Percentiles rank a stretch among this genome's conserved stretches.
Evolutionary conservation across 257 asterid species (phyloP).

Genomic region (Fraxinus excelsior): DNA sequence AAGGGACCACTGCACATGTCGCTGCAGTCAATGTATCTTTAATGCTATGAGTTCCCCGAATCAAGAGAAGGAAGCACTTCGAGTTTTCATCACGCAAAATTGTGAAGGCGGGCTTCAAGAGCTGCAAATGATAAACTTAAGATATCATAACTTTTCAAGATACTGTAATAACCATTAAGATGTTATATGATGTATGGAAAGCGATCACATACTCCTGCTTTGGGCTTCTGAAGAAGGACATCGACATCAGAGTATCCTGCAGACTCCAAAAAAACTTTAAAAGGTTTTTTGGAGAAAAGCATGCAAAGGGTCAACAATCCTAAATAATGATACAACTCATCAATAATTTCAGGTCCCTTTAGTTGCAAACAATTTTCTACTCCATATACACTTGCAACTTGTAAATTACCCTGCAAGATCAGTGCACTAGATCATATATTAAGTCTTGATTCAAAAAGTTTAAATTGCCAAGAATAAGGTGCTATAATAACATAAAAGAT

Average conservation of each 20-base stretch:
- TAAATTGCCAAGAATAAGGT: background rate
- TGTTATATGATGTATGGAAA: background rate
- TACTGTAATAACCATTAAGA: conserved; percentile 1
- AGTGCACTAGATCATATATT: conserved; percentile 10
- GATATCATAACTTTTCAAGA: conserved; percentile 19
- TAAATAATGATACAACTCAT: conserved; percentile 58
- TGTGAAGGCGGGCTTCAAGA: conserved; percentile 85
- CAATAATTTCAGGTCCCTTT: conserved; percentile 63
- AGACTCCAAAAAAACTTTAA: conserved; percentile 66
- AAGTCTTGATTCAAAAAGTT: conserved; percentile 1
- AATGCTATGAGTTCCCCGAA: conserved; percentile 88
- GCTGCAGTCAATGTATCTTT: conserved; percentile 86
- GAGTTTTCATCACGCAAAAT: conserved; percentile 60
- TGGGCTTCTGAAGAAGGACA: conserved; percentile 81
- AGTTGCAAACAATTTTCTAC: conserved; percentile 63
- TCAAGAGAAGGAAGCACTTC: conserved; percentile 76
- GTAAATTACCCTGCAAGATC: conserved; percentile 66
- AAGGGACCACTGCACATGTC: conserved; percentile 85
- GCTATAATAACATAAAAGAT: background rate
- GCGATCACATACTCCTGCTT: conserved; percentile 67
- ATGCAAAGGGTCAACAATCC: conserved; percentile 67
- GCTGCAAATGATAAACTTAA: conserved; percentile 42
- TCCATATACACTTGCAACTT: conserved; percentile 76
- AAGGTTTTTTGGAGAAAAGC: conserved; percentile 78
- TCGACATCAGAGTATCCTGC: conserved; percentile 59